A percentile compares a stretch with the other conserved stretches of the same genome.
Evolutionary conservation across 2,329 filamentous ascomycete genomes (phyloP).

Genomic region (Uncinocarpus reesii): DNA sequence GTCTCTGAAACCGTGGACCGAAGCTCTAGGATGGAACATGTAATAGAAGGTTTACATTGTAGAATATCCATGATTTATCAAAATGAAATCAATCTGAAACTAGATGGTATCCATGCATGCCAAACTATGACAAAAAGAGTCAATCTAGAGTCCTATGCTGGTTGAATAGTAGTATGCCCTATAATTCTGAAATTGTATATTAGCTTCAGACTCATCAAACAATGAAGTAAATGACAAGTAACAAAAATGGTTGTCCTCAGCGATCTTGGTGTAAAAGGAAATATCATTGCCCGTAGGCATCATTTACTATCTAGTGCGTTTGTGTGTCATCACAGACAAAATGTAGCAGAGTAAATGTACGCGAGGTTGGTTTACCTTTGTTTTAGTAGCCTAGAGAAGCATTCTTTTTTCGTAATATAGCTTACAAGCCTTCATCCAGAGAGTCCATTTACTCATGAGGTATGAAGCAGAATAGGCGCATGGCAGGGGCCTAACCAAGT

Average conservation of each 20-base stretch:
- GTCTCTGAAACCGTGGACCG: no score
- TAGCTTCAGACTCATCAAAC: constrained; percentile 1
- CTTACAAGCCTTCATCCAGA: neutral
- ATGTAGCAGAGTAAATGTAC: neutral
- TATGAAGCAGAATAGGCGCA: no score
- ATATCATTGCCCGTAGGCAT: constrained; percentile 49
- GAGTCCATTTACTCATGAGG: no score
- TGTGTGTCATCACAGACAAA: constrained; percentile 54
- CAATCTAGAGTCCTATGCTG: no score
- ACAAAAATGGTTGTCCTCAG: constrained; percentile 42
- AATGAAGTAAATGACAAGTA: constrained; percentile 10
- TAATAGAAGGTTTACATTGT: no score
- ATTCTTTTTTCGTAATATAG: no score
- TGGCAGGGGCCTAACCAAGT: neutral
- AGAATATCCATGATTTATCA: no score
- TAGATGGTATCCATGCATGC: no score
- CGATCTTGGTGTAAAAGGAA: constrained; percentile 55
- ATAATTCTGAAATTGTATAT: neutral
- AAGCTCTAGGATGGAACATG: no score
- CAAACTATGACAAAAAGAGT: no score
- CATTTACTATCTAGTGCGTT: constrained; percentile 60
- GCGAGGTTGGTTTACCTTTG: constrained; percentile 4
- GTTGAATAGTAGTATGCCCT: neutral
- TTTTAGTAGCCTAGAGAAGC: neutral
- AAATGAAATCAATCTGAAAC: no score